Evolutionary conservation across 768 basidiomycete genomes (phyloP).

Genomic region (Mycena belliarum): DNA sequence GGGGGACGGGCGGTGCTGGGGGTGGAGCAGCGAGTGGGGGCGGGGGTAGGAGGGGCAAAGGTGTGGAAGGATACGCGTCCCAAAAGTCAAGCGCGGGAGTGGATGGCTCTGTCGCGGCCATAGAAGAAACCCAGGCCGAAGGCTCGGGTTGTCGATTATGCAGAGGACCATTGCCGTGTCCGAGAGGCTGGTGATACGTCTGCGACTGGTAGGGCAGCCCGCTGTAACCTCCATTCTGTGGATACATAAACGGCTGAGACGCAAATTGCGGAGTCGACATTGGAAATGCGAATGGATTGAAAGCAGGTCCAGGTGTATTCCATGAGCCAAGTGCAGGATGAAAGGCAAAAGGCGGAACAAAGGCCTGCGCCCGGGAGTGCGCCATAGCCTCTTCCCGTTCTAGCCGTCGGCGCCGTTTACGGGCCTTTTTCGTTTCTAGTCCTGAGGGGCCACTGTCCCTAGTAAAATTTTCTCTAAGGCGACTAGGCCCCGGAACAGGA

Average conservation of each 20-base stretch:
- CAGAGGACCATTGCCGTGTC: neutral
- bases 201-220: neutral
- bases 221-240: neutral
- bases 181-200: slow-evolving; percentile 20
- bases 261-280: neutral
- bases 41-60: slow-evolving; percentile 8
- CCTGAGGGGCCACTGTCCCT: neutral
- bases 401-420: slow-evolving; percentile 40
- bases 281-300: slow-evolving; percentile 7
- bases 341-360: slow-evolving; percentile 6
- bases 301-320: slow-evolving; percentile 6
- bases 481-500: neutral
- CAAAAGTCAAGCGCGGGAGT: slow-evolving; percentile 4
- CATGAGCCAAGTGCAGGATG: slow-evolving; percentile 13
- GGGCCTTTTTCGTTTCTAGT: slow-evolving; percentile 35
- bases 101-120: slow-evolving; percentile 36
- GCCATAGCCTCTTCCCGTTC: slow-evolving; percentile 35
- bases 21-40: slow-evolving; percentile 4
- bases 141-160: neutral
- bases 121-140: slow-evolving; percentile 42
- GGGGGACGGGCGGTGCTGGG: too few species aligned
- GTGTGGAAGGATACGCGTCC: slow-evolving; percentile 11
- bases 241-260: neutral
- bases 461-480: neutral
- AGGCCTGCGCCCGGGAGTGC: slow-evolving; percentile 14